Conservation (phyloP, 108 stramenopile genomes). For the Pseudonitzschia pungens region DNA sequence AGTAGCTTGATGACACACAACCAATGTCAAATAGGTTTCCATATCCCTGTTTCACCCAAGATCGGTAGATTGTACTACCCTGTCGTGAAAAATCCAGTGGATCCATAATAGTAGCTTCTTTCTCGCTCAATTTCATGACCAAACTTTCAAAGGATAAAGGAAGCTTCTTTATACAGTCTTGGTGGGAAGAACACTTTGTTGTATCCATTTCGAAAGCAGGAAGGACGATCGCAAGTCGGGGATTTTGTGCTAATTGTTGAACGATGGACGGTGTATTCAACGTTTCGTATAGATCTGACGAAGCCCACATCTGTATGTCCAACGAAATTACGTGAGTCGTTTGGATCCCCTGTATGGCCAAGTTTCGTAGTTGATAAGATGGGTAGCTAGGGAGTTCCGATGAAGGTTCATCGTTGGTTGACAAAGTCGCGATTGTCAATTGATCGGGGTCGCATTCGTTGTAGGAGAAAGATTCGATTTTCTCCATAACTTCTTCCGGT, state of each 20-base stretch:
- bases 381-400: constrained; percentile 50
- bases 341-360: constrained; percentile 61
- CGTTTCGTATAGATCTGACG: constrained; percentile 57
- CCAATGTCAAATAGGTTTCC: constrained; percentile 44
- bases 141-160: constrained; percentile 40
- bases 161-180: constrained; percentile 27
- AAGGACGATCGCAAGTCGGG: constrained; percentile 57
- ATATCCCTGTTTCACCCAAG: constrained; percentile 44
- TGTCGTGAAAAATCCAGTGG: constrained; percentile 69
- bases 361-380: constrained; percentile 80
- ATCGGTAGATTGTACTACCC: constrained; percentile 59
- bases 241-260: constrained; percentile 42
- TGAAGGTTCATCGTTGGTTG: not conserved
- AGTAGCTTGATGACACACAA: constrained; percentile 72
- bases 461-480: not conserved
- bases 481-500: constrained; percentile 12
- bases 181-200: not conserved
- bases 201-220: constrained; percentile 58
- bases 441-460: constrained; percentile 5
- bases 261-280: constrained; percentile 33
- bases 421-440: constrained; percentile 8
- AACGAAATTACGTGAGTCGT: constrained; percentile 75
- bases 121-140: constrained; percentile 16
- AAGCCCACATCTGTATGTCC: constrained; percentile 85
- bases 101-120: constrained; percentile 52